Conservation (phyloP, 352 stramenopile genomes). For the Phytophthora lateralis region DNA sequence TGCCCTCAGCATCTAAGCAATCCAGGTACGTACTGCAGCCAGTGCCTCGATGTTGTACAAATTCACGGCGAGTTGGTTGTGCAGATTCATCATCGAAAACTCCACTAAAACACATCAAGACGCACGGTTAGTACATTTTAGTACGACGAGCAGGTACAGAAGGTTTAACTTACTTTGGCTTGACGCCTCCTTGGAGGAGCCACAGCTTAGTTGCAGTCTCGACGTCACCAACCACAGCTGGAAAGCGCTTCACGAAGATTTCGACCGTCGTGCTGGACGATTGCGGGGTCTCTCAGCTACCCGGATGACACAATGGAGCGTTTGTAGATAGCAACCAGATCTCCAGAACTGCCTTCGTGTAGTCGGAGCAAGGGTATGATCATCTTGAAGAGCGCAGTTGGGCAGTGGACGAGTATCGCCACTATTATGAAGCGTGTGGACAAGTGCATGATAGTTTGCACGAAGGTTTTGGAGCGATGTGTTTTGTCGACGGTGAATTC, state of each 20-base stretch:
- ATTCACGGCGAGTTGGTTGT: constrained; percentile 33
- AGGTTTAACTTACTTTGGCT: constrained; percentile 16
- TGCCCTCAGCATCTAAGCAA: constrained; percentile 25
- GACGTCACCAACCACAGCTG: constrained; percentile 9
- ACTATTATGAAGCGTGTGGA: neutral
- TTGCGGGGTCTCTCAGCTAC: constrained; percentile 19
- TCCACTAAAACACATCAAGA: constrained; percentile 23
- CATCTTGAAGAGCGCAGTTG: neutral
- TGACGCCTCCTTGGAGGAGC: constrained; percentile 49
- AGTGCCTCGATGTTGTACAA: constrained; percentile 56
- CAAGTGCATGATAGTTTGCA: neutral
- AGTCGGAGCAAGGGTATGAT: constrained; percentile 18
- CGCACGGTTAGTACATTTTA: neutral
- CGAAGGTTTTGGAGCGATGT: neutral
- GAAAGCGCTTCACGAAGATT: constrained; percentile 48
- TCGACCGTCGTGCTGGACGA: constrained; percentile 12
- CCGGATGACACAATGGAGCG: constrained; percentile 35
- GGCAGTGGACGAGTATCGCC: neutral
- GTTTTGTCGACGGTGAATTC: neutral
- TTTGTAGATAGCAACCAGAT: constrained; percentile 28
- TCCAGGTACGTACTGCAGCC: constrained; percentile 39
- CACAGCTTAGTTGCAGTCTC: constrained; percentile 36
- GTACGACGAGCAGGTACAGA: neutral
- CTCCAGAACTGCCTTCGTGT: constrained; percentile 10
- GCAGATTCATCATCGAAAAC: constrained; percentile 34